Conservation (phyloP, 2,329 filamentous ascomycete genomes). For the Fusarium sp. region DNA sequence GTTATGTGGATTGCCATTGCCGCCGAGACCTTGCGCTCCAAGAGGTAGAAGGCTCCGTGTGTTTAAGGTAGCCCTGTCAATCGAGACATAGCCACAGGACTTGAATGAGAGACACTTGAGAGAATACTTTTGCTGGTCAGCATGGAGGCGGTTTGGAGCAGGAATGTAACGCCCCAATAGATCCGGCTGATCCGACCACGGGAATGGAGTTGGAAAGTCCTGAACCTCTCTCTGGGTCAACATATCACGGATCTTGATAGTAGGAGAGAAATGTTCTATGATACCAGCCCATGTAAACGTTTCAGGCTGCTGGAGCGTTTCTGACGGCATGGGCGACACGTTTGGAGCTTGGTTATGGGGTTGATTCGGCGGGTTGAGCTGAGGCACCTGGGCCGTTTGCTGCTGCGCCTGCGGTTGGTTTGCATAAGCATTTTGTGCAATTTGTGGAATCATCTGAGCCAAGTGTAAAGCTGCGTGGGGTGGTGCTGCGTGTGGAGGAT, state of each 20-base stretch:
- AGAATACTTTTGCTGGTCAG: conserved; percentile 46
- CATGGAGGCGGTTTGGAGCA: conserved; percentile 28
- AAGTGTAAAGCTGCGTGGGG: neutral
- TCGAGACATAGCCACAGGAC: conserved; percentile 69
- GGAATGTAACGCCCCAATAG: conserved; percentile 40
- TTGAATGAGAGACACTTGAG: conserved; percentile 61
- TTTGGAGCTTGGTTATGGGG: conserved; percentile 14
- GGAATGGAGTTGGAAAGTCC: conserved; percentile 2
- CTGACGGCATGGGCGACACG: conserved; percentile 8
- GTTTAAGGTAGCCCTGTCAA: conserved; percentile 53
- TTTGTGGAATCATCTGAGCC: conserved; percentile 15
- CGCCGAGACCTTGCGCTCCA: conserved; percentile 37
- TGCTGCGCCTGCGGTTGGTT: conserved; percentile 1
- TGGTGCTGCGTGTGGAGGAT: neutral
- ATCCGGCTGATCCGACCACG: conserved; percentile 12
- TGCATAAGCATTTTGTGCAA: conserved; percentile 1
- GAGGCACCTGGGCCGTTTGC: conserved; percentile 1
- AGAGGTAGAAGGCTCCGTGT: conserved; percentile 51
- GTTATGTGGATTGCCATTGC: conserved; percentile 39
- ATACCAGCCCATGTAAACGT: conserved; percentile 56
- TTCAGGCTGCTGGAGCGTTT: conserved; percentile 44
- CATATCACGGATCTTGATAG: conserved; percentile 47
- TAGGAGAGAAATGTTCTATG: conserved; percentile 56
- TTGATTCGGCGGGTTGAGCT: conserved; percentile 4
- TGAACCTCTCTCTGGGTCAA: conserved; percentile 16